phyloP scores from a whole-genome alignment of 257 asterid species.

The Solanum chilense region DNA sequence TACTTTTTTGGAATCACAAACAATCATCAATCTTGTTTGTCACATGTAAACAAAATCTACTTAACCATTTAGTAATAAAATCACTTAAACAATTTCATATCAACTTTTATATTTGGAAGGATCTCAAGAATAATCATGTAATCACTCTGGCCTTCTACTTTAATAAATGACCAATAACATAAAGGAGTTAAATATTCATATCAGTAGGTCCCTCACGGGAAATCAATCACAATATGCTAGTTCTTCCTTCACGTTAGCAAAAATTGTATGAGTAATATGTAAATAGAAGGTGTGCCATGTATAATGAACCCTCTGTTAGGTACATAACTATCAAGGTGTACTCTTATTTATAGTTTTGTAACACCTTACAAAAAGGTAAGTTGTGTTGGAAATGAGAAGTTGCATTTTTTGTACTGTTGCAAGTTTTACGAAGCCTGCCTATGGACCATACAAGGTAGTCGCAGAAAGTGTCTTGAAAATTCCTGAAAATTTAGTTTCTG shows the following conservation, averaged over 20 bases:
- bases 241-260: neutral
- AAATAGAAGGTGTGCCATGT: neutral
- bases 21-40: neutral
- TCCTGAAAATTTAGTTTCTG: neutral
- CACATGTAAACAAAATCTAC: neutral
- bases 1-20: neutral
- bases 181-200: neutral
- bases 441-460: neutral
- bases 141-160: neutral
- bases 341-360: neutral
- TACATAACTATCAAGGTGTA: neutral
- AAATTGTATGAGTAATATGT: neutral
- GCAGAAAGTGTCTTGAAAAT: no score
- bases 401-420: neutral
- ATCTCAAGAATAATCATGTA: neutral
- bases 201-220: neutral
- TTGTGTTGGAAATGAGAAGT: neutral
- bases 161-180: no score
- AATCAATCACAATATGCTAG: neutral
- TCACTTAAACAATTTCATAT: no score
- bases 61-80: neutral
- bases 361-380: neutral
- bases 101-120: neutral
- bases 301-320: neutral
- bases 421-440: neutral